Evolutionary conservation across 2,329 filamentous ascomycete species (phyloP).

Genomic region (Ambrosiella xylebori): DNA sequence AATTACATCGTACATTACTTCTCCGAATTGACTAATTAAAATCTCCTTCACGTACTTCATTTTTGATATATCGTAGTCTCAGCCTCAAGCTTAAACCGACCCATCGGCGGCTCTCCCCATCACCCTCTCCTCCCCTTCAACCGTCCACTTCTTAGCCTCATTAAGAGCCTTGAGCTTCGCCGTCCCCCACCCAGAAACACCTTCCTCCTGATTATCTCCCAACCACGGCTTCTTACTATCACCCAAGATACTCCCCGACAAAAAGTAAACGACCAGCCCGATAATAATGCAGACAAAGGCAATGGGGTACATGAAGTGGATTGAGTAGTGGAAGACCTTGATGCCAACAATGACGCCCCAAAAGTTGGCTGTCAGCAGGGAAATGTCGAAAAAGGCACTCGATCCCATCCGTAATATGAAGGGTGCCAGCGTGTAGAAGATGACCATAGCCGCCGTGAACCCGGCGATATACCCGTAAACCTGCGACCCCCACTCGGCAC

Average conservation of each 20-base stretch:
- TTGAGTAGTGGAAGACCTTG: conserved; percentile 58
- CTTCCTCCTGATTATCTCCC: conserved; percentile 66
- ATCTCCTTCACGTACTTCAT: not conserved
- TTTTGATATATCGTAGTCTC: not conserved
- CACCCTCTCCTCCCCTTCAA: not conserved
- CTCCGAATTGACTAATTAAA: no score
- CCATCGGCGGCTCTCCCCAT: not conserved
- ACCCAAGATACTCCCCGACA: conserved; percentile 63
- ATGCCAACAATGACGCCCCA: conserved; percentile 92
- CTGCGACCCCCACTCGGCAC: conserved; percentile 45
- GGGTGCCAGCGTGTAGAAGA: conserved; percentile 82
- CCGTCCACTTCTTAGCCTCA: conserved; percentile 22
- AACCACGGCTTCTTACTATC: conserved; percentile 94
- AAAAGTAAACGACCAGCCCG: conserved; percentile 74
- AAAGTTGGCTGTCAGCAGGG: conserved; percentile 83
- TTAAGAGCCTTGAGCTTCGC: conserved; percentile 61
- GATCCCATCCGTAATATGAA: conserved; percentile 76
- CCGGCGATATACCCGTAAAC: conserved; percentile 74
- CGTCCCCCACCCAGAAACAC: conserved; percentile 66
- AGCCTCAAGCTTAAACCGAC: not conserved
- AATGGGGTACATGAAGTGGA: conserved; percentile 88
- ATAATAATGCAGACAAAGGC: conserved; percentile 85
- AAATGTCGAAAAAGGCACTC: conserved; percentile 94
- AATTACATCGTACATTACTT: no score
- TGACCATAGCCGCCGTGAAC: conserved; percentile 63